Conservation (phyloP, 2,329 filamentous ascomycete species). For the Trichoderma sp. region DNA sequence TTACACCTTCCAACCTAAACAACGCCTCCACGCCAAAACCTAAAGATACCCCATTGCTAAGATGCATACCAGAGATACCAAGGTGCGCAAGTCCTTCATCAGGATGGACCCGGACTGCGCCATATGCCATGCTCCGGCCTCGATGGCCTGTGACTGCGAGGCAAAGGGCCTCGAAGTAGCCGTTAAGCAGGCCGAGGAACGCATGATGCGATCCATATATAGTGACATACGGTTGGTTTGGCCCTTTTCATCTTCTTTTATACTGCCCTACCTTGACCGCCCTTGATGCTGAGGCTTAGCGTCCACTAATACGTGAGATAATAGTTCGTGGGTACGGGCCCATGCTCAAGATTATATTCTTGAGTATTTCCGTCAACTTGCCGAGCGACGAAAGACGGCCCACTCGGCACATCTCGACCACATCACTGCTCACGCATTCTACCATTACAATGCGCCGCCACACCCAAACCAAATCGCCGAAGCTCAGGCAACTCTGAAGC, state of each 20-base stretch:
- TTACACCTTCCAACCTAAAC: conserved; percentile 21
- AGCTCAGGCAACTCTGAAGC: conserved; percentile 67
- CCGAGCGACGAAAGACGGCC: conserved; percentile 59
- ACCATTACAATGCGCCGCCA: conserved; percentile 59
- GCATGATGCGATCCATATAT: conserved; percentile 64
- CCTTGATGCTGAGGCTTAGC: not conserved
- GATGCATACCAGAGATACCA: conserved; percentile 53
- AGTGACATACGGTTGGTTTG: conserved; percentile 61
- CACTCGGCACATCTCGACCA: conserved; percentile 58
- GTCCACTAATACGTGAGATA: conserved; percentile 23
- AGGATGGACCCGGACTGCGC: conserved; percentile 72
- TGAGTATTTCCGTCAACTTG: conserved; percentile 63
- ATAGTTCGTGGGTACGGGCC: conserved; percentile 62
- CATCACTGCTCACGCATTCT: conserved; percentile 55
- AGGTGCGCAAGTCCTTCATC: conserved; percentile 51
- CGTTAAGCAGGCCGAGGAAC: conserved; percentile 62
- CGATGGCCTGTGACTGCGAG: conserved; percentile 64
- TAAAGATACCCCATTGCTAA: conserved; percentile 39
- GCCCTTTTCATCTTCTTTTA: not conserved
- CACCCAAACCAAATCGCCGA: conserved; percentile 64
- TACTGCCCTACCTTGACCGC: conserved; percentile 3
- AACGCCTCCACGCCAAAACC: not conserved
- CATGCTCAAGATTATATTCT: conserved; percentile 70
- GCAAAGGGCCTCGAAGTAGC: conserved; percentile 64
- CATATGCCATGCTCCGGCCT: conserved; percentile 63